Evolutionary conservation across 2,329 filamentous ascomycete genomes (phyloP), one percentile per base, ranked within the genome.

Genomic region (Apiospora pterosperma): DNA sequence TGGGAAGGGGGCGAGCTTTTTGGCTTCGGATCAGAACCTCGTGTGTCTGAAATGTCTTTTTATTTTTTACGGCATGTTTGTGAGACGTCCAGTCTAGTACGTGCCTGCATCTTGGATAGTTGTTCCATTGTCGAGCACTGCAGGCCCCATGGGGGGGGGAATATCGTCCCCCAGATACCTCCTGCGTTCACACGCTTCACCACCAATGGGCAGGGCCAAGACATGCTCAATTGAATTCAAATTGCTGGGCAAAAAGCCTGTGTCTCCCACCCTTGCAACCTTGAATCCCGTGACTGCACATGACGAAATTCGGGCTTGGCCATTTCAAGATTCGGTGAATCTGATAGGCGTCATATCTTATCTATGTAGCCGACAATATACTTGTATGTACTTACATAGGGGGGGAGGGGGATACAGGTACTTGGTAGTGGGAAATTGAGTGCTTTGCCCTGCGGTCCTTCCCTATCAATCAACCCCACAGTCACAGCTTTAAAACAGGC

Each of bases 171-270:
- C 28, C 48, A 55, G 48, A 55, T 55, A 55, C 48, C 48, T 55
- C 28, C 34, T 55, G 48, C 48, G 48, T 55, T 55, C 48, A 55
- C 48, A 34, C 48, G 48, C 48, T 25, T 55, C 34, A 55, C 48
- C 31, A n/a, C 48, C 48, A 55, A 55, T 55, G 48, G 48, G 48
- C 48, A 25, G 48, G 34, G 48, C 48, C 48, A 55, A 34, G 25
- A 55, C 48, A 31, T 55, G 48, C 48, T 55, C 48, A 55, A 55
- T 55, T 55, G 48, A 55, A 55, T 55, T 55, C 48, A 34, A 34
- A 55, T 55, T 55, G 48, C 48, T 55, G 48, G 48, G 48, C 48
- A 55, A 55, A 55, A 55, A 55, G 28, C 14, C 28, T 34, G 10
- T n/a, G 28, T 55, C 28, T 55, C 28, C 28, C 28, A 31, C 19